Percentiles rank a stretch among this genome's conserved stretches.
phyloP scores from a whole-genome alignment of 2,329 filamentous ascomycete genomes.

The Neoscytalidium dimidiatum region DNA sequence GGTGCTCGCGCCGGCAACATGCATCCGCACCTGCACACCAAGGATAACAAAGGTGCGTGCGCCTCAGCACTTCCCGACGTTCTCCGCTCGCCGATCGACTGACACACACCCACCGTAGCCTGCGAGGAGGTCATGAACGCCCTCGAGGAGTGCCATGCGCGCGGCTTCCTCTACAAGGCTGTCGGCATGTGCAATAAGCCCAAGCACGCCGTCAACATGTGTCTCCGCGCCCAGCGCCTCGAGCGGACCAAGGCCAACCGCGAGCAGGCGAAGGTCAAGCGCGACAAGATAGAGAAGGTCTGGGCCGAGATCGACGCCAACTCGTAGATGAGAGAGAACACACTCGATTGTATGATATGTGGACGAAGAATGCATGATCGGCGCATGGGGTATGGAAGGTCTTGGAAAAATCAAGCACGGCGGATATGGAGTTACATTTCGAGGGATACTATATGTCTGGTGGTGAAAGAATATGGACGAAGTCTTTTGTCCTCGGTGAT shows the following conservation, averaged over 20 bases:
- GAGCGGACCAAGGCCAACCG: slow-evolving; percentile 79
- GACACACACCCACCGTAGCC: slow-evolving; percentile 53
- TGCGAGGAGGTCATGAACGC: slow-evolving; percentile 93
- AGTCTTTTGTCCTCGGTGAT: not conserved
- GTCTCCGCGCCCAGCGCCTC: slow-evolving; percentile 76
- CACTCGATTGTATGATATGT: slow-evolving; percentile 3
- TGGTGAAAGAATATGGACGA: not conserved
- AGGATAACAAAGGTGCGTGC: slow-evolving; percentile 86
- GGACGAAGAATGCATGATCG: slow-evolving; percentile 1
- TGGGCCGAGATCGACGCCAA: slow-evolving; percentile 80
- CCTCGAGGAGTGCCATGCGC: slow-evolving; percentile 92
- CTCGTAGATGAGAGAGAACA: not conserved
- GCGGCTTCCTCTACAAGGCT: slow-evolving; percentile 89
- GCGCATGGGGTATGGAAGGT: not conserved
- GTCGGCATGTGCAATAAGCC: slow-evolving; percentile 86
- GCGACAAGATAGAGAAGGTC: slow-evolving; percentile 71
- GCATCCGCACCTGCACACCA: slow-evolving; percentile 97
- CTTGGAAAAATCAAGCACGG: not conserved
- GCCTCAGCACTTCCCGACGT: slow-evolving; percentile 22
- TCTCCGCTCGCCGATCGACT: not conserved
- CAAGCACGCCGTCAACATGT: slow-evolving; percentile 82
- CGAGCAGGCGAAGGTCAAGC: slow-evolving; percentile 67
- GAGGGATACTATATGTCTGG: not conserved
- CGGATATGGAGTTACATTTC: not conserved
- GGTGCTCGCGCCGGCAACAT: slow-evolving; percentile 61